Percentiles rank a stretch among this genome's conserved stretches.
Evolutionary conservation across 179 eudicot genomes (phyloP).

Genomic region (Spinacia oleracea): DNA sequence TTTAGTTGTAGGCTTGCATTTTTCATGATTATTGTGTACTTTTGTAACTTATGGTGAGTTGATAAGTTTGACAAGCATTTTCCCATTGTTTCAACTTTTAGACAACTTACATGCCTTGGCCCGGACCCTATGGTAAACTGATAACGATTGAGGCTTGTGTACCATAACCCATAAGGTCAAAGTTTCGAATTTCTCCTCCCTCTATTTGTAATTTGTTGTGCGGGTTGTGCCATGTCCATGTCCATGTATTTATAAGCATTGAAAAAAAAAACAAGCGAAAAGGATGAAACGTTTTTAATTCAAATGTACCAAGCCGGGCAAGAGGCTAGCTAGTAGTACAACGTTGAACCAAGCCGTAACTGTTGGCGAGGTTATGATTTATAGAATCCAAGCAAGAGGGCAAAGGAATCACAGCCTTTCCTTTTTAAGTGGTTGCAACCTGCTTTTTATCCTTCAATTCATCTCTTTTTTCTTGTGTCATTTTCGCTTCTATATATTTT

Average conservation of each 20-base stretch:
- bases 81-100: no score
- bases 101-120: no score
- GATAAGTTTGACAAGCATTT: no score
- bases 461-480: slow-evolving; percentile 9
- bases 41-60: no score
- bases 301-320: slow-evolving; percentile 31
- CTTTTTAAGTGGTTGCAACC: neutral
- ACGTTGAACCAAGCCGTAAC: slow-evolving; percentile 30
- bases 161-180: no score
- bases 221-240: no score
- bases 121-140: no score
- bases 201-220: no score
- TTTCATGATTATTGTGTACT: no score
- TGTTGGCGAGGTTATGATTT: slow-evolving; percentile 10
- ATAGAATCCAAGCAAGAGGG: neutral
- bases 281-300: neutral
- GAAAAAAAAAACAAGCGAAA: neutral
- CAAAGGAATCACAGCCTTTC: neutral
- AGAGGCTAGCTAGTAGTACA: neutral
- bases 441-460: neutral
- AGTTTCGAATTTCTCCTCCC: no score
- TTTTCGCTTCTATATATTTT: slow-evolving; percentile 14
- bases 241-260: neutral
- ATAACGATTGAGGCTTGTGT: no score
- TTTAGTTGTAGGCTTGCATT: no score